Evolutionary conservation across 2,329 filamentous ascomycete species (phyloP), one percentile per base, ranked within the genome.

Genomic region (Calonectria montana): DNA sequence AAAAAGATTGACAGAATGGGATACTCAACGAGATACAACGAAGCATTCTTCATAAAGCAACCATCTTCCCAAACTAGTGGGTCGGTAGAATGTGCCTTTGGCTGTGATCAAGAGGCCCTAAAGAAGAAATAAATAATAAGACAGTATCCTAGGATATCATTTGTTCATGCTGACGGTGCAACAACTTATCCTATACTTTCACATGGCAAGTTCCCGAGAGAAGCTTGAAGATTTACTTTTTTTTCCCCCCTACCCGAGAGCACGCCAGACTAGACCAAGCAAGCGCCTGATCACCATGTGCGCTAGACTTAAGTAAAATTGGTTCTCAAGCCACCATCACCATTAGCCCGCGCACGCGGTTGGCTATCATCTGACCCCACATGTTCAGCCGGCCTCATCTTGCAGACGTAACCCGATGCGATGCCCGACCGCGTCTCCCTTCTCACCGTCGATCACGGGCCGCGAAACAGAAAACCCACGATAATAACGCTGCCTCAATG

Each of bases 231-330:
- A 47, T 47, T 47, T 47, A 47, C 43, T 47, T 47, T 47, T 41
- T 41, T 41, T 47, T 47, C 21, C 13, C 21, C 18, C 43, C 43
- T 12, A 41, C n/a, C n/a, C 53, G 37, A n/a, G 53, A 59, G 53
- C 21, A 39, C 35, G 35, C 25, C 31, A 59, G 25, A 35, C 53
- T 37, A 39, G 53, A 37, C 31, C 21, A 25, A 31, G 53, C 53
- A 25, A 39, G 53, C 53, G 53, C 35, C 21, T 39, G 21, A 23
- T 23, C 21, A 23, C 31, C 21, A 15, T 8, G n/a, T 16, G 53
- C 53, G 53, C 53, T 59, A 59, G 53, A 39, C 53, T 59, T 35
- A 39, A 39, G 53, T 59, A 39, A 59, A 59, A 59, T 59, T 59
- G 53, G 37, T 39, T 23, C 18, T 16, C 31, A 59, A 59, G 53